Percentiles rank a stretch among this genome's conserved stretches.
These are phyloP conservation scores for Dalbergia oliveri DNA, from an alignment of 306 rosid species.

Conservation along the genomic window DNA sequence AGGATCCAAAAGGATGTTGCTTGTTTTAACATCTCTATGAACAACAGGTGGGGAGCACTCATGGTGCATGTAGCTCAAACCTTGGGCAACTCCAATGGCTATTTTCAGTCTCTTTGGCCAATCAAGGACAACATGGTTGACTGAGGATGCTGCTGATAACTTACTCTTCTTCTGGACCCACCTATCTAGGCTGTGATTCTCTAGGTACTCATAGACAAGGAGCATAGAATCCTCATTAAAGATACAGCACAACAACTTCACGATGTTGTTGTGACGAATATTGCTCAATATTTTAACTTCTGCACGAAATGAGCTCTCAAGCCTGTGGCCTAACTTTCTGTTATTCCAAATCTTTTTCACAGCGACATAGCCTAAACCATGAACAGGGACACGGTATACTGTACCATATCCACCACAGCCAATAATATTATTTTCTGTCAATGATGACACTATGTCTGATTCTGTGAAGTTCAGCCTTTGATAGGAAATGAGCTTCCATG, in stretches of 20 bases:
- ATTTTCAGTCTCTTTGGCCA: constrained; percentile 71
- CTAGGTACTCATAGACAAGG: constrained; percentile 77
- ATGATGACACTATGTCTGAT: constrained; percentile 51
- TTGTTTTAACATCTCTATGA: constrained; percentile 73
- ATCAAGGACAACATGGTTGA: constrained; percentile 42
- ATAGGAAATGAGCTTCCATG: constrained; percentile 66
- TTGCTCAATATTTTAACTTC: constrained; percentile 68
- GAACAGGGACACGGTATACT: constrained; percentile 63
- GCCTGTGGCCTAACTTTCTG: constrained; percentile 55
- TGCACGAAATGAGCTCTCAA: constrained; percentile 65
- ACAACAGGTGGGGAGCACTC: constrained; percentile 59
- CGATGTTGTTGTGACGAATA: constrained; percentile 77
- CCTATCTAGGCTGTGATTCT: constrained; percentile 64
- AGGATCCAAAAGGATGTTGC: constrained; percentile 80
- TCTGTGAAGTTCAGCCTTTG: constrained; percentile 61
- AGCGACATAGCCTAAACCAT: constrained; percentile 53
- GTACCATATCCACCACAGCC: constrained; percentile 75
- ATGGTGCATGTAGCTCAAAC: constrained; percentile 87
- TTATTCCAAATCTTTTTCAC: constrained; percentile 62
- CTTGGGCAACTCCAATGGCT: constrained; percentile 71
- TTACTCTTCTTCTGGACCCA: constrained; percentile 59
- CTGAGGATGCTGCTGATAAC: constrained; percentile 26
- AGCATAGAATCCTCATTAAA: constrained; percentile 70
- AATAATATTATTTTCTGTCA: constrained; percentile 49
- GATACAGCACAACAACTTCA: constrained; percentile 77